Evolutionary conservation across 2,329 filamentous ascomycete species (phyloP), one percentile per base, ranked within the genome.

Genomic region (Cryphonectria radicalis): DNA sequence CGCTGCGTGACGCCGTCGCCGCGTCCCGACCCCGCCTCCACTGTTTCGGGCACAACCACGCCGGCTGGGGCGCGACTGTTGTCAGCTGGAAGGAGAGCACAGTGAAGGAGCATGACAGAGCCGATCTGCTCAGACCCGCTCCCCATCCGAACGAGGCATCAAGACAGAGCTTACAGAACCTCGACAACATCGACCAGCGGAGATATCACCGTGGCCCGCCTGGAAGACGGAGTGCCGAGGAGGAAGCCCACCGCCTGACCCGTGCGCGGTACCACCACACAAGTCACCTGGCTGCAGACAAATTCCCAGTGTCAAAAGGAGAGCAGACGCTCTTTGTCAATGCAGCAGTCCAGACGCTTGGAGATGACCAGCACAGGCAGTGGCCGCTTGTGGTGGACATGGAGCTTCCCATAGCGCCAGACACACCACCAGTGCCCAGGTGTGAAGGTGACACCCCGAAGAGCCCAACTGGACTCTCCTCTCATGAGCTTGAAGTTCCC

Each of bases 41-140:
- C 72, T 82, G 80, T 70, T 82, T 81, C 63, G 81, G 81, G 1
- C 80, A 82, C 63, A 76, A 79, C 0, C 78, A 81, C 46, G 53
- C 74, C 1, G 73, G 75, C 4, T 82, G 80, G 81, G 81, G 78
- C 8, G 79, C 83, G 0, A 85, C 83, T 69, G 32, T 85, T 1
- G 81, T 88, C 0, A 79, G 80, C 2, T 90, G 87, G 88, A 57
- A 57, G 13, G 76, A 82, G 1, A 46, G 53, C 13, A 28, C n/a
- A 53, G 46, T 32, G 25, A 53, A 3, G 17, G 28, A 35, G 19
- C 10, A 14, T 13, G 53, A 13, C 53, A 32, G 14, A 19, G 25
- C 32, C 53, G 28, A 28, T 14, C 13, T 57, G 53, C 25, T 28
- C 53, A 43, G 59, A 2, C 25, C 55, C 19, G 17, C 50, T 6